A percentile compares a stretch with the other conserved stretches of the same genome.
These are phyloP conservation scores for Auriscalpium orientale DNA, from an alignment of 768 basidiomycete genomes.

Conservation along the genomic window DNA sequence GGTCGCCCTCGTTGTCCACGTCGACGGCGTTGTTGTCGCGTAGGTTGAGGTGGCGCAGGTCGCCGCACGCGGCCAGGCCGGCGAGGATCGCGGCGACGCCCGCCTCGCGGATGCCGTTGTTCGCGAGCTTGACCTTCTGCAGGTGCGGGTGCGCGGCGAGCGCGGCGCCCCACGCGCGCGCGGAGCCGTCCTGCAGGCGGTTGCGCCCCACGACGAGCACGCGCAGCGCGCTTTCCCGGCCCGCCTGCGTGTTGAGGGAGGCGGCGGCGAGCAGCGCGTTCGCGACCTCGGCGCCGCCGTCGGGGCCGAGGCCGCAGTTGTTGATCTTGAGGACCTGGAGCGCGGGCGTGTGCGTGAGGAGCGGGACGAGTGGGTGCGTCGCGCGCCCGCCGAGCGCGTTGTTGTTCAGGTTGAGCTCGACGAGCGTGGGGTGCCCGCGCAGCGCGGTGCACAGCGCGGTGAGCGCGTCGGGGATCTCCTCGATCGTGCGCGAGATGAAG, in stretches of 20 bases:
- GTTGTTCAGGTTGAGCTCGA: constrained; percentile 84
- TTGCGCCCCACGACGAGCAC: constrained; percentile 89
- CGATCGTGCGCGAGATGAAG: constrained; percentile 91
- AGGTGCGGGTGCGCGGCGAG: constrained; percentile 78
- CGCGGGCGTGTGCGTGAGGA: constrained; percentile 72
- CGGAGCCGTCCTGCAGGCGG: constrained; percentile 83
- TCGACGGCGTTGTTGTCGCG: constrained; percentile 60
- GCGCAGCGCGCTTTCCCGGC: constrained; percentile 59
- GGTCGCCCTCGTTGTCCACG: constrained; percentile 34
- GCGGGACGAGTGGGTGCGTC: constrained; percentile 85
- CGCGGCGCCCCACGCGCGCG: constrained; percentile 74
- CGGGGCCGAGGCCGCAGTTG: constrained; percentile 93
- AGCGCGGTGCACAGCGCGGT: constrained; percentile 82
- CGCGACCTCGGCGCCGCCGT: constrained; percentile 78
- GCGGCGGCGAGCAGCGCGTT: constrained; percentile 76
- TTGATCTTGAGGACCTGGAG: constrained; percentile 82
- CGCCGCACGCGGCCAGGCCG: constrained; percentile 59
- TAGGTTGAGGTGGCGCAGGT: constrained; percentile 72
- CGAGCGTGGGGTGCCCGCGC: constrained; percentile 65
- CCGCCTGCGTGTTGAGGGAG: constrained; percentile 49
- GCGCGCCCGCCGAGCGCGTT: constrained; percentile 95
- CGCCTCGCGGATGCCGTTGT: constrained; percentile 92
- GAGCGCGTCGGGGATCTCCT: constrained; percentile 87
- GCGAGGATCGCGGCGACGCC: constrained; percentile 73
- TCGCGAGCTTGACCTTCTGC: constrained; percentile 80